phyloP scores from a whole-genome alignment of 192 early-diverging fungal species.

The Phlyctochytrium planicorne region DNA sequence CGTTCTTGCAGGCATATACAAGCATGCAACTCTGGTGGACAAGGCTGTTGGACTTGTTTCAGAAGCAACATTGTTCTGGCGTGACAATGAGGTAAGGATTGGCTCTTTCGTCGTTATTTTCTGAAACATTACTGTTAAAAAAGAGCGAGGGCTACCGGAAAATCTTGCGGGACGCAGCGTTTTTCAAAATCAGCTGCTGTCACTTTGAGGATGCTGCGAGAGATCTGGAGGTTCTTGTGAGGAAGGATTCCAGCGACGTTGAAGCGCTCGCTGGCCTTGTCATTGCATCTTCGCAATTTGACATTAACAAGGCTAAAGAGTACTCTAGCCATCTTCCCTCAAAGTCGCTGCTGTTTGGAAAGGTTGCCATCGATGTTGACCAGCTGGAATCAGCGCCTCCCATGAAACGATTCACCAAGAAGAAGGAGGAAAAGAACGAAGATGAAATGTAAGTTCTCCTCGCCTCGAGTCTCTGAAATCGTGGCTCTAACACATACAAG shows the following conservation, averaged over 20 bases:
- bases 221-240: conserved; percentile 70
- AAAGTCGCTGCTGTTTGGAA: conserved; percentile 21
- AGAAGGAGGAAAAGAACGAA: not conserved
- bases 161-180: conserved; percentile 20
- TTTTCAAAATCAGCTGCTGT: conserved; percentile 63
- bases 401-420: not conserved
- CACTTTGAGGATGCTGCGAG: conserved; percentile 61
- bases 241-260: conserved; percentile 60
- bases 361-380: conserved; percentile 47
- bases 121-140: too few species aligned
- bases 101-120: too few species aligned
- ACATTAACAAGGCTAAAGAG: conserved; percentile 61
- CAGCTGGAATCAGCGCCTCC: conserved; percentile 39
- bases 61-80: conserved; percentile 60
- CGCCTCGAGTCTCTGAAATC: conserved; percentile 24
- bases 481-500: conserved; percentile 21
- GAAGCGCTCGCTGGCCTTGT: conserved; percentile 68
- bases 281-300: conserved; percentile 60
- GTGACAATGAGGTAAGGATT: conserved; percentile 27
- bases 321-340: conserved; percentile 54
- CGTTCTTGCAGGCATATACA: conserved; percentile 70
- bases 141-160: too few species aligned
- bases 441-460: not conserved
- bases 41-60: conserved; percentile 58
- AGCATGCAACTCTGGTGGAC: conserved; percentile 58